Evolutionary conservation across 2,329 filamentous ascomycete species (phyloP), one percentile per base, ranked within the genome.

Genomic region (Venturia carpophila): DNA sequence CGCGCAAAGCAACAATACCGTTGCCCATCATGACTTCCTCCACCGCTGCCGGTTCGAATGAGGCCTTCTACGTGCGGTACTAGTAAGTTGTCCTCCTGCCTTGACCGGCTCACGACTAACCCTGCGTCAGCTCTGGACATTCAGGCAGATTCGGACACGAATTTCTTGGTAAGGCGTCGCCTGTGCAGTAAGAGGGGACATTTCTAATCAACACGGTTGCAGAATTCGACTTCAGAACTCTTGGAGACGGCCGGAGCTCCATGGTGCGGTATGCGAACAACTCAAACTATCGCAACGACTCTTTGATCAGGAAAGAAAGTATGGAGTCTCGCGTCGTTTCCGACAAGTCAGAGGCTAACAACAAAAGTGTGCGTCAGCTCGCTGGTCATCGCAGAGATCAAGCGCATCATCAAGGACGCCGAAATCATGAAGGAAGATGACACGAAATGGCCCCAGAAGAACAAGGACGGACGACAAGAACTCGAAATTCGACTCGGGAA

Each of bases 401-500:
- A 94, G 81, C 89, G 91, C 70, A 97, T 99, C 70, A 93, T 99
- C 78, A 96, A 94, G 79, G 86, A 92, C 43, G 97, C 92, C 78
- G 94, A 99, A 76, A 97, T 99, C 72, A 87, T 95, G 81, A 97
- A 97, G 91, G 94, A 99, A 86, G 94, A 99, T 74, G 94, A 99
- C 76, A 90, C 87, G 34, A 97, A 97, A 76, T 99, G 94, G 94
- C 94, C 94, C 0, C 91, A 95, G 77, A 99, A 97, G 84, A 99
- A 99, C 80, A 97, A 97, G 79, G 94, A 99, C 72, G 94, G 94
- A 43, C 86, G 93, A 68, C 94, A 99, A 75, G 94, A 99, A 79
- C 82, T 99, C 60, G 94, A 99, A 77, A 97, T 99, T 66, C 85
- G 92, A 61, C 76, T 99, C 65, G 94, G 93, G 52, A 94, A 89